Evolutionary conservation across 179 eudicot species (phyloP).

Genomic region (Silene coronaria): DNA sequence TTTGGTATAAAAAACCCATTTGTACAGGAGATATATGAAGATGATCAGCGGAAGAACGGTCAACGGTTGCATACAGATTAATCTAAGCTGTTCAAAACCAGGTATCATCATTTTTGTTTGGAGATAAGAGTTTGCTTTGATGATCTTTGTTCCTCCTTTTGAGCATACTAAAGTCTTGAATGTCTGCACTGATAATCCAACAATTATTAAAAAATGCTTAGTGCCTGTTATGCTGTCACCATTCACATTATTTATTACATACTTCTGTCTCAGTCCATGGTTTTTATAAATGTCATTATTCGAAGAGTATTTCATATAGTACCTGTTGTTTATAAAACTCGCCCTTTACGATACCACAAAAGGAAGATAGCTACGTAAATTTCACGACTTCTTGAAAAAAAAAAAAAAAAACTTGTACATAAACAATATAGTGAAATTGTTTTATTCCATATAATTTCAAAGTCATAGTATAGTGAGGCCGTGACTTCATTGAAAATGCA

Average conservation of each 20-base stretch:
- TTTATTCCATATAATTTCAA: too few relatives aligned
- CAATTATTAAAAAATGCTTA: not conserved
- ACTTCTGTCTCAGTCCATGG: not conserved
- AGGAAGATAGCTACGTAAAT: too few relatives aligned
- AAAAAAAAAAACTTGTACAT: too few relatives aligned
- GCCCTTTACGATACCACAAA: too few relatives aligned
- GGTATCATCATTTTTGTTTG: conserved; percentile 12
- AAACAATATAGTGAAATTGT: too few relatives aligned
- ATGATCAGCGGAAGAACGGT: conserved; percentile 13
- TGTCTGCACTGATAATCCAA: not conserved
- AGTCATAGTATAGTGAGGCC: too few relatives aligned
- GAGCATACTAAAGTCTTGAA: not conserved
- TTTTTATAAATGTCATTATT: too few relatives aligned
- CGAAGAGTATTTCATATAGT: too few relatives aligned
- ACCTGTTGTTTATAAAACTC: too few relatives aligned
- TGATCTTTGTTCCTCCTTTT: not conserved
- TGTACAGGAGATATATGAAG: conserved; percentile 26
- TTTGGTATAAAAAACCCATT: conserved; percentile 18
- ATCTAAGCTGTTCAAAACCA: conserved; percentile 13
- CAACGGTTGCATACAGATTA: conserved; percentile 10
- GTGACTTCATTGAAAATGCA: too few relatives aligned
- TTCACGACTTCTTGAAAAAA: too few relatives aligned
- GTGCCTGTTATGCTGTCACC: conserved; percentile 5
- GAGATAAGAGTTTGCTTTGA: not conserved
- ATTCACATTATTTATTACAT: not conserved